Evolutionary conservation across 1,284 basidiomycete genomes (phyloP), one percentile per base, ranked within the genome.

Genomic region (Cryptococcus floricola): DNA sequence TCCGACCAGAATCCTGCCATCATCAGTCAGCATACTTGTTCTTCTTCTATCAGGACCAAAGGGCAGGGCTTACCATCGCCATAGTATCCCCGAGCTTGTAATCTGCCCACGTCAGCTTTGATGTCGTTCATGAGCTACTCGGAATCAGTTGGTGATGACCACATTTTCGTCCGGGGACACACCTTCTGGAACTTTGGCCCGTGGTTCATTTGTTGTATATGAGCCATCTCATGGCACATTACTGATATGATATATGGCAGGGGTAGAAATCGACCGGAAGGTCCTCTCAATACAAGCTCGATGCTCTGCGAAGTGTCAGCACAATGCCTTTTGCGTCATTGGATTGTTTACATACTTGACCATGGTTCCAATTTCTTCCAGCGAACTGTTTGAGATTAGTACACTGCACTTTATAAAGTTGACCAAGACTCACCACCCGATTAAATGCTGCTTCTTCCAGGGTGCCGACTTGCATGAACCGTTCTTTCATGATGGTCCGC

Each of bases 211-310:
- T 77, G 71, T 51, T 72, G 66, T 18, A 77, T 75, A 60, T 77
- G 75, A 14, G 75, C 73, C 69, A 77, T 75, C 74, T 77, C 76
- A 56, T 77, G 76, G 46, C 73, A 76, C 74, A 77, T 74, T 48
- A 75, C 73, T 0, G 65, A 67, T 6, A 70, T 64, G 43, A 77
- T 71, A 47, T 68, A 77, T n/a, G 57, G 51, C 43, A 72, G 28
- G 42, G 76, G 76, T 6, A 72, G 57, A 52, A 79, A 79, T 2
- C 59, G 59, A 0, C 77, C 77, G 34, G 61, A 63, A 0, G 67
- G 63, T 0, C 74, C 57, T 5, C 78, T 61, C 16, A 79, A 59
- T 0, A 80, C 78, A 14, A 80, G 67, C 61, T 79, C 76, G 48
- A 80, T 71, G 18, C 61, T 66, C 66, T 68, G 38, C 3, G 4